Conservation (phyloP, 768 basidiomycete species). For the Podaxis sp. region DNA sequence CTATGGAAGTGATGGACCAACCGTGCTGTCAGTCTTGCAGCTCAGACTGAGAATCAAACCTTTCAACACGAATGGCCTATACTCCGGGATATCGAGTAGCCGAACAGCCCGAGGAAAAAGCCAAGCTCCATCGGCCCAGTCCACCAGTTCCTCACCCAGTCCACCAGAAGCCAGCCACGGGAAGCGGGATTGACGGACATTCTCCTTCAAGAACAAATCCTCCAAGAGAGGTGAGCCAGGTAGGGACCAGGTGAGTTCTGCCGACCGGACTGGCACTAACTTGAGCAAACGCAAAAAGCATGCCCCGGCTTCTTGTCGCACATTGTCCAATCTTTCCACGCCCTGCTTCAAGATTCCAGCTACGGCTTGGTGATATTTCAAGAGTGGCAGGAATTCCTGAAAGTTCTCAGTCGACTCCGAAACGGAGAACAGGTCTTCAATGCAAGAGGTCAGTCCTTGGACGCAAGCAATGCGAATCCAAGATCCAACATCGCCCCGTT, state of each 20-base stretch:
- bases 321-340: constrained; percentile 87
- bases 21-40: constrained; percentile 83
- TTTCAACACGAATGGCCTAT: constrained; percentile 58
- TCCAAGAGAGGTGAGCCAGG: constrained; percentile 45
- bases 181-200: constrained; percentile 1
- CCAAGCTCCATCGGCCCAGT: constrained; percentile 75
- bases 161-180: constrained; percentile 12
- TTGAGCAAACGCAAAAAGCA: constrained; percentile 52
- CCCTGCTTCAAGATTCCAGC: constrained; percentile 83
- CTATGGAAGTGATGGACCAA: constrained; percentile 35
- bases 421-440: constrained; percentile 47
- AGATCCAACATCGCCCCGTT: constrained; percentile 95
- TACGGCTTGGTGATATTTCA: constrained; percentile 54
- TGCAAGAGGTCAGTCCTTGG: constrained; percentile 55
- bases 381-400: constrained; percentile 57
- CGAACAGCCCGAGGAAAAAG: constrained; percentile 73
- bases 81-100: constrained; percentile 60
- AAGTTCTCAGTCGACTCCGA: constrained; percentile 43
- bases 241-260: constrained; percentile 50
- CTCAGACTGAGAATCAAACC: constrained; percentile 80
- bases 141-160: constrained; percentile 35
- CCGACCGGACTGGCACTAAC: constrained; percentile 40
- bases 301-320: constrained; percentile 76
- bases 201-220: constrained; percentile 54
- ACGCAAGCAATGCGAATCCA: constrained; percentile 87